Evolutionary conservation across 106 monocot species (phyloP).

Genomic region (Acorus calamus): DNA sequence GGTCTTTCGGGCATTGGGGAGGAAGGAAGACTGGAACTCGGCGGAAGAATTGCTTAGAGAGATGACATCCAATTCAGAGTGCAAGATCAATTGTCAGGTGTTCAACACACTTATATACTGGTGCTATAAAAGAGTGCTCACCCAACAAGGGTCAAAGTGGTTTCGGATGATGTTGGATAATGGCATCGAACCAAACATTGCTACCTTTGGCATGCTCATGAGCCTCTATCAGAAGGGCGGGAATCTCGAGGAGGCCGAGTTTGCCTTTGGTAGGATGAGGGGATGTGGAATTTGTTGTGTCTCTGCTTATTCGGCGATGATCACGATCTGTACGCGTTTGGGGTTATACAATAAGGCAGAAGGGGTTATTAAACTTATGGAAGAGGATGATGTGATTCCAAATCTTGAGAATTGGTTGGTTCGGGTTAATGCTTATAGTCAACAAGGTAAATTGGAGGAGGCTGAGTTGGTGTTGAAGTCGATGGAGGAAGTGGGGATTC

Average conservation of each 20-base stretch:
- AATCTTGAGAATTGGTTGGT: constrained; percentile 90
- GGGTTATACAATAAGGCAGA: constrained; percentile 53
- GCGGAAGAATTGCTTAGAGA: constrained; percentile 52
- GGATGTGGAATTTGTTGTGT: constrained; percentile 32
- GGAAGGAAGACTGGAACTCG: constrained; percentile 69
- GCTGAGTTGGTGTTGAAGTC: constrained; percentile 55
- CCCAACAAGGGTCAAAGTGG: constrained; percentile 53
- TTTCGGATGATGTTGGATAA: constrained; percentile 61
- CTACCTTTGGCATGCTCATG: constrained; percentile 93
- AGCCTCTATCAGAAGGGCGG: constrained; percentile 63
- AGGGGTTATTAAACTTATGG: constrained; percentile 61
- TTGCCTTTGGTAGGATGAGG: constrained; percentile 66
- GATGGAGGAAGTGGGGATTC: constrained; percentile 40
- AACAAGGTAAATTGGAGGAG: constrained; percentile 77
- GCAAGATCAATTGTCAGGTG: constrained; percentile 35
- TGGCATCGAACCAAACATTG: constrained; percentile 38
- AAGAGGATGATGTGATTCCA: constrained; percentile 48
- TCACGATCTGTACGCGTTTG: constrained; percentile 70
- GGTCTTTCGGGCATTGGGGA: constrained; percentile 48
- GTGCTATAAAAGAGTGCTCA: constrained; percentile 55
- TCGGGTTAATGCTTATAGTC: constrained; percentile 68
- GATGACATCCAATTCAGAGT: constrained; percentile 45
- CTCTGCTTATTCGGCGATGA: constrained; percentile 70
- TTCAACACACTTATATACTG: constrained; percentile 64
- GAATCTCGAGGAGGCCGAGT: constrained; percentile 54